Evolutionary conservation across 345 rosid species (phyloP).

Genomic region (Sapria himalayana): DNA sequence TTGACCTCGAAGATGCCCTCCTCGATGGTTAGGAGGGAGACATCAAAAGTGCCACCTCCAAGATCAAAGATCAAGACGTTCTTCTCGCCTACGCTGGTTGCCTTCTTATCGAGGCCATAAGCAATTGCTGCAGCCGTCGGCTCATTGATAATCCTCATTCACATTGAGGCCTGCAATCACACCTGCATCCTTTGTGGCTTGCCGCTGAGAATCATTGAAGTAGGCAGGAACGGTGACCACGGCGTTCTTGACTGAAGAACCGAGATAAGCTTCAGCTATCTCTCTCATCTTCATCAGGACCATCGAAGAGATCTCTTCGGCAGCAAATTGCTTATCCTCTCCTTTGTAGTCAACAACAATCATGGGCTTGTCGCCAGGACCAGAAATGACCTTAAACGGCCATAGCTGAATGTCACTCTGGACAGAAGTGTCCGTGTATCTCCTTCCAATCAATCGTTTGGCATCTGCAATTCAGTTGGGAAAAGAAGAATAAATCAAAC

Average conservation of each 20-base stretch:
- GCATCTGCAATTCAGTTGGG: slow-evolving; percentile 43
- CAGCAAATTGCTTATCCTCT: slow-evolving; percentile 48
- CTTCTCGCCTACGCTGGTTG: slow-evolving; percentile 59
- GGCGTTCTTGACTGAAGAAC: slow-evolving; percentile 38
- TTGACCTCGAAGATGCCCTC: slow-evolving; percentile 70
- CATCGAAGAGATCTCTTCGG: slow-evolving; percentile 63
- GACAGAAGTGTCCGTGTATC: slow-evolving; percentile 38
- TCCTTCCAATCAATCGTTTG: slow-evolving; percentile 54
- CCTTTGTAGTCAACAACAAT: slow-evolving; percentile 46
- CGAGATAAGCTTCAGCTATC: slow-evolving; percentile 68
- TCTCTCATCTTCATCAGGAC: slow-evolving; percentile 69
- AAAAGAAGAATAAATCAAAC: not conserved
- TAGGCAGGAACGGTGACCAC: slow-evolving; percentile 62
- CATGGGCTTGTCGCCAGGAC: slow-evolving; percentile 62
- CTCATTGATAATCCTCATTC: slow-evolving; percentile 55
- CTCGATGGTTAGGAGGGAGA: slow-evolving; percentile 58
- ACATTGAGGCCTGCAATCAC: slow-evolving; percentile 62
- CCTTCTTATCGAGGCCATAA: slow-evolving; percentile 63
- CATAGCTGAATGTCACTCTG: slow-evolving; percentile 52
- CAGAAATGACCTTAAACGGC: slow-evolving; percentile 57
- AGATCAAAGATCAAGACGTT: slow-evolving; percentile 57
- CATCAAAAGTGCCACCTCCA: slow-evolving; percentile 73
- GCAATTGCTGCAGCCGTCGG: slow-evolving; percentile 78
- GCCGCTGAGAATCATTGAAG: slow-evolving; percentile 74
- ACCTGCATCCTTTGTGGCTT: slow-evolving; percentile 66